These are phyloP conservation scores for Corrigiola litoralis DNA, from an alignment of 179 eudicot genomes.

Conservation along the genomic window DNA sequence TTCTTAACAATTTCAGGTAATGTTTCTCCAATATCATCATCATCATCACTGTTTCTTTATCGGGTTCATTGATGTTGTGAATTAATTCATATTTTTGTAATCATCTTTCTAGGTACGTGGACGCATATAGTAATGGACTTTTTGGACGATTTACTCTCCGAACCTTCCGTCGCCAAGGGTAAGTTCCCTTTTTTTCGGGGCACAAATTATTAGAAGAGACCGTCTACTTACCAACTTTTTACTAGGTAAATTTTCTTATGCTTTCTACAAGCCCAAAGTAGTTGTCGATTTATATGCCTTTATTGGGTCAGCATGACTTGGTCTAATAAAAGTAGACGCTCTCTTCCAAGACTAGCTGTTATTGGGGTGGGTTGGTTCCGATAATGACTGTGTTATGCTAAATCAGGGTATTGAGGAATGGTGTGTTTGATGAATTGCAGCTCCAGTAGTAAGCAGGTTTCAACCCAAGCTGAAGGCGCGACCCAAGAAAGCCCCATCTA, in stretches of 20 bases:
- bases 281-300: too few species aligned
- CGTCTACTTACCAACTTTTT: too few species aligned
- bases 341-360: too few species aligned
- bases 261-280: too few species aligned
- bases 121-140: slow-evolving; percentile 24
- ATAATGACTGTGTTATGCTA: slow-evolving; percentile 4
- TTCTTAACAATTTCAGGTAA: too few species aligned
- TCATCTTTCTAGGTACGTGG: slow-evolving; percentile 10
- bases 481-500: slow-evolving; percentile 34
- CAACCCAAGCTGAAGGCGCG: slow-evolving; percentile 55
- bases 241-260: too few species aligned
- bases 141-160: slow-evolving; percentile 32
- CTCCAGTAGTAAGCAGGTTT: slow-evolving; percentile 40
- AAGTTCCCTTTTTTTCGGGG: too few species aligned
- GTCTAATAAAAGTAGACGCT: not conserved
- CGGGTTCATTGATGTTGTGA: too few species aligned
- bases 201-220: too few species aligned
- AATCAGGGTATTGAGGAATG: not conserved
- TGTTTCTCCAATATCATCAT: too few species aligned
- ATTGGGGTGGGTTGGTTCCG: too few species aligned
- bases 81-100: not conserved
- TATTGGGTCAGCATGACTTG: not conserved
- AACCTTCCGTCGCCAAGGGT: slow-evolving; percentile 26
- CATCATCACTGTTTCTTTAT: too few species aligned
- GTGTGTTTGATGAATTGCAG: slow-evolving; percentile 26